Base-by-base conservation (phyloP, 164 flowering plant genomes). In the Tetracentron sinense region DNA sequence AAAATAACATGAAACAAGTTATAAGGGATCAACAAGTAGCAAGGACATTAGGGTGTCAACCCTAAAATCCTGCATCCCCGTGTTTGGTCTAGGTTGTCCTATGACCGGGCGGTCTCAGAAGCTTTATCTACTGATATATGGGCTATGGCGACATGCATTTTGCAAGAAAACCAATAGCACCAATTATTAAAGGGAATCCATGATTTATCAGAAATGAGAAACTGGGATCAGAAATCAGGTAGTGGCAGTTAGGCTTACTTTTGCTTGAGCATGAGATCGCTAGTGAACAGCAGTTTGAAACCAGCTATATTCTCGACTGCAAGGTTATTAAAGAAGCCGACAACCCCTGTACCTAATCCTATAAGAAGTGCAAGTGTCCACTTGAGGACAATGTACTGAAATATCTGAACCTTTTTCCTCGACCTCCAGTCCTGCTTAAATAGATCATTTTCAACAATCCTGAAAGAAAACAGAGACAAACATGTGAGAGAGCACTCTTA, bases 341-440 rank as follows among this genome's bases (percentile, higher is more conserved):
- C 83, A 27, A 93, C 69, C 21, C 92, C 90, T 0, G 92, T 86
- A 44, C 38, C 30, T 44, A 85, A 62, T 47, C 97, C 97, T 35
- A 93, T 83, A 38, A 87, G 85, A 66, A 88, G 86, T 28, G 85
- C 94, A 51, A 89, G 80, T 15, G 94, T 75, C 98, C 98, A 93
- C 73, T 93, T 93, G 25, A 90, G 83, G 63, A 87, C 63, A 47
- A 90, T 60, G 68, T 93, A 93, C 72, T 93, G 94, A 67, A 75
- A 85, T 74, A 88, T 85, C 81, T 93, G 78, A 60, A 66, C 60
- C 77, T 77, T 87, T 38, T 67, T 85, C 72, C 98, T 81, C 7
- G 89, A 82, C 66, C 97, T 82, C 98, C 97, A 90, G 44, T 90
- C 96, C 71, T 93, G 89, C 84, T 93, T 93, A 61, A 93, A 85